Conservation (phyloP, 1,284 basidiomycete species). For the Bjerkandera adusta region DNA sequence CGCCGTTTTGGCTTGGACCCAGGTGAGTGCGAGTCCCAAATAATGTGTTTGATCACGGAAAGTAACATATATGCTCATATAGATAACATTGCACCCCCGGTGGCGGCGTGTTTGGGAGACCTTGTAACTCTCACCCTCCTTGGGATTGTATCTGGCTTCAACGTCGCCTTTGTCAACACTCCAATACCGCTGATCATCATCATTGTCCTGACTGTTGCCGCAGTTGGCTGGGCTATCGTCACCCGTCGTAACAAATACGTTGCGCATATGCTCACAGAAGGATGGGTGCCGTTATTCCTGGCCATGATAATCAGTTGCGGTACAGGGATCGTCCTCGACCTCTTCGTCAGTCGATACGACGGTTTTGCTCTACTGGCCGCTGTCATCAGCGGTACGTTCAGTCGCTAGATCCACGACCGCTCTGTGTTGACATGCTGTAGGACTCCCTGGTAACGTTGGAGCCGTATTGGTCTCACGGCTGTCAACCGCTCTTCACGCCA, state of each 20-base stretch:
- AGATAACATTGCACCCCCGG: constrained; percentile 95
- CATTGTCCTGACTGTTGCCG: constrained; percentile 55
- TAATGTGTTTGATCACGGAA: not conserved
- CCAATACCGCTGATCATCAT: constrained; percentile 60
- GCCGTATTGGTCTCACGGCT: constrained; percentile 91
- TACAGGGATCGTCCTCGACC: constrained; percentile 89
- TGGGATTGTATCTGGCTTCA: constrained; percentile 59
- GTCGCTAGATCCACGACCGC: not conserved
- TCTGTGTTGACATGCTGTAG: constrained; percentile 32
- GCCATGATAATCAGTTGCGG: constrained; percentile 93
- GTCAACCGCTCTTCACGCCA: constrained; percentile 80
- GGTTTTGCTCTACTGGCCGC: constrained; percentile 90
- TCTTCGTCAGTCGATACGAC: constrained; percentile 82
- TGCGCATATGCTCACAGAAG: constrained; percentile 71
- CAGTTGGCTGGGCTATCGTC: constrained; percentile 50
- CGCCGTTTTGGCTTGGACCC: constrained; percentile 80
- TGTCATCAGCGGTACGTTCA: constrained; percentile 75
- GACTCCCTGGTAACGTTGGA: constrained; percentile 85
- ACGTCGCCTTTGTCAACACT: constrained; percentile 67
- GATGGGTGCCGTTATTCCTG: constrained; percentile 88
- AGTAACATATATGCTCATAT: not conserved
- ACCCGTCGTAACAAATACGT: constrained; percentile 69
- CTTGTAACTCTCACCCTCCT: constrained; percentile 85
- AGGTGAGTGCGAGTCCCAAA: constrained; percentile 44
- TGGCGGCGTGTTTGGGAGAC: constrained; percentile 92